These are phyloP conservation scores for Mortierella polycephala DNA, from an alignment of 371 early-diverging fungal genomes.

Conservation along the genomic window DNA sequence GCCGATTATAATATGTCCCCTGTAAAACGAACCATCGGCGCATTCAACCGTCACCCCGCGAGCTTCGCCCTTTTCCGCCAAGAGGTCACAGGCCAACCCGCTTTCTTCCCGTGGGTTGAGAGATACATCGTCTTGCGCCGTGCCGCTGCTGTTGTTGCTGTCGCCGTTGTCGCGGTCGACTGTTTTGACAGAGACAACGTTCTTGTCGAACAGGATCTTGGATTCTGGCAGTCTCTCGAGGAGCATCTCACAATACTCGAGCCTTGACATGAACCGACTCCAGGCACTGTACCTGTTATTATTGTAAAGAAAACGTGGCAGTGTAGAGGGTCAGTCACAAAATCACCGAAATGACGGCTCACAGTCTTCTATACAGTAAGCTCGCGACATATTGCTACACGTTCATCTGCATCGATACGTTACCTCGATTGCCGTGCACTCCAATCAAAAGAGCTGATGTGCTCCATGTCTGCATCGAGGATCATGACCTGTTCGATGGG, in stretches of 20 bases:
- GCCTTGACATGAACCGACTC: conserved; percentile 39
- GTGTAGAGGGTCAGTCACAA: conserved; percentile 1
- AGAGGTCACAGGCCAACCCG: conserved; percentile 15
- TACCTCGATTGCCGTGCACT: conserved; percentile 42
- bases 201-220: conserved; percentile 35
- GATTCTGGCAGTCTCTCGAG: conserved; percentile 40
- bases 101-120: conserved; percentile 14
- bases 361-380: not conserved
- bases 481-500: conserved; percentile 42
- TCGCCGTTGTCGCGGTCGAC: conserved; percentile 10
- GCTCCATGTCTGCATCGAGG: conserved; percentile 27
- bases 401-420: not conserved
- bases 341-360: not conserved
- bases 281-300: conserved; percentile 34
- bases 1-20: conserved; percentile 31
- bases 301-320: not conserved
- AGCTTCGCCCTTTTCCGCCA: conserved; percentile 9
- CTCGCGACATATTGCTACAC: not conserved
- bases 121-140: not conserved
- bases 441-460: conserved; percentile 30
- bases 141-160: not conserved
- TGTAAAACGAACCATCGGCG: conserved; percentile 32
- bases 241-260: conserved; percentile 40
- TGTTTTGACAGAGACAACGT: conserved; percentile 12
- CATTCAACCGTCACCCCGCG: conserved; percentile 40